Evolutionary conservation across 129 eudicot species (phyloP).

Genomic region (Ambrosia artemisiifolia): DNA sequence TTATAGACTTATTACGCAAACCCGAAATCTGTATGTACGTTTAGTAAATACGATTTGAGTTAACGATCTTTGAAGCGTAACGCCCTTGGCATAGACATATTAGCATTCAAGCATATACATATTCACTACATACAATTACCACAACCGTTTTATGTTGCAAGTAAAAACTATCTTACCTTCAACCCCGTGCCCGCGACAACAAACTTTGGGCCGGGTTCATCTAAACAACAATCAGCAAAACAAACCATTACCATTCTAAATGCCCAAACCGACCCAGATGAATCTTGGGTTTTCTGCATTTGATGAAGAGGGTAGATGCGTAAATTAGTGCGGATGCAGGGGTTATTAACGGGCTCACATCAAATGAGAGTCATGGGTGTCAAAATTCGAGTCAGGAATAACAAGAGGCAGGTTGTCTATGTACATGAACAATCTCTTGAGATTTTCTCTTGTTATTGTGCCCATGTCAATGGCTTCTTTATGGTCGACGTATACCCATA

Average conservation of each 20-base stretch:
- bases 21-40: neutral
- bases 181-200: constrained; percentile 39
- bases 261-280: constrained; percentile 17
- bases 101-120: constrained; percentile 34
- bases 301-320: constrained; percentile 16
- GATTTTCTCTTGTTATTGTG: constrained; percentile 48
- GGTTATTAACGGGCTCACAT: constrained; percentile 35
- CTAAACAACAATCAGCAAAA: constrained; percentile 6
- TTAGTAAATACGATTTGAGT: neutral
- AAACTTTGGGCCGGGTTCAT: constrained; percentile 37
- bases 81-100: constrained; percentile 9
- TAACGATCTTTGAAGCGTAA: neutral
- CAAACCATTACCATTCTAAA: constrained; percentile 34
- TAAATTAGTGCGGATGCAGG: constrained; percentile 23
- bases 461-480: constrained; percentile 49
- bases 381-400: constrained; percentile 53
- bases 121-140: constrained; percentile 33
- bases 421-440: constrained; percentile 53
- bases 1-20: too few species aligned
- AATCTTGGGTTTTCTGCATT: constrained; percentile 19
- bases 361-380: constrained; percentile 52
- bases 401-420: constrained; percentile 62
- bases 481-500: constrained; percentile 54
- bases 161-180: constrained; percentile 16
- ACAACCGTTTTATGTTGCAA: constrained; percentile 37